Evolutionary conservation across 345 rosid species (phyloP).

Genomic region (Syzygium jambos): DNA sequence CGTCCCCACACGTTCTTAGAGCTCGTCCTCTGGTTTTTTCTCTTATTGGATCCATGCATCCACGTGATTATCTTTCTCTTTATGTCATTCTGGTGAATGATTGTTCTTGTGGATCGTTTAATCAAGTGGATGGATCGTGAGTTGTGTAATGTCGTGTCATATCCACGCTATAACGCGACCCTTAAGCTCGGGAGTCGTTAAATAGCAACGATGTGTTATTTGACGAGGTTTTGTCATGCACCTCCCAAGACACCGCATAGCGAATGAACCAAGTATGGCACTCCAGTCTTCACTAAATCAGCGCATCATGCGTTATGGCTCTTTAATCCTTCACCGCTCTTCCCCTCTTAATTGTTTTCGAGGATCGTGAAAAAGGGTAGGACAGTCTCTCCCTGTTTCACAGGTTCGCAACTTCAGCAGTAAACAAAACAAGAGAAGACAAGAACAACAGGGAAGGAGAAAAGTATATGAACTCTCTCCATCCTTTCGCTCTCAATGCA

Average conservation of each 20-base stretch:
- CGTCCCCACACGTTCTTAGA: not conserved
- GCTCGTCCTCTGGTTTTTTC: not conserved
- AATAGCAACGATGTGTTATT: not conserved
- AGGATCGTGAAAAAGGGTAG: accelerated
- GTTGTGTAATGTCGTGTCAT: not conserved
- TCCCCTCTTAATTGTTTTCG: not conserved
- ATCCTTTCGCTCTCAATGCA: not conserved
- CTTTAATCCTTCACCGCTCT: not conserved
- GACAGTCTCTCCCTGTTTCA: not conserved
- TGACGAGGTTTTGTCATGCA: not conserved
- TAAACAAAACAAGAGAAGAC: not conserved
- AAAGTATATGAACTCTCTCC: not conserved
- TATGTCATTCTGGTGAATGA: not conserved
- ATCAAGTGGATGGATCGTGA: not conserved
- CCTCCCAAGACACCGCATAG: not conserved
- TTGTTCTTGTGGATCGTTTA: not conserved
- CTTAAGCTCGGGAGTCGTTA: not conserved
- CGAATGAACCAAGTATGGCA: not conserved
- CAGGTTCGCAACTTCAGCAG: not conserved
- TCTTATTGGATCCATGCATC: not conserved
- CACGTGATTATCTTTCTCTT: not conserved
- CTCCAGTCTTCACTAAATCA: not conserved
- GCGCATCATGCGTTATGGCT: not conserved
- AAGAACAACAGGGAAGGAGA: not conserved
- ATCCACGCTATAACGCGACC: not conserved